Base-by-base conservation (phyloP, 768 basidiomycete genomes). In the Tulasnella sp. region DNA sequence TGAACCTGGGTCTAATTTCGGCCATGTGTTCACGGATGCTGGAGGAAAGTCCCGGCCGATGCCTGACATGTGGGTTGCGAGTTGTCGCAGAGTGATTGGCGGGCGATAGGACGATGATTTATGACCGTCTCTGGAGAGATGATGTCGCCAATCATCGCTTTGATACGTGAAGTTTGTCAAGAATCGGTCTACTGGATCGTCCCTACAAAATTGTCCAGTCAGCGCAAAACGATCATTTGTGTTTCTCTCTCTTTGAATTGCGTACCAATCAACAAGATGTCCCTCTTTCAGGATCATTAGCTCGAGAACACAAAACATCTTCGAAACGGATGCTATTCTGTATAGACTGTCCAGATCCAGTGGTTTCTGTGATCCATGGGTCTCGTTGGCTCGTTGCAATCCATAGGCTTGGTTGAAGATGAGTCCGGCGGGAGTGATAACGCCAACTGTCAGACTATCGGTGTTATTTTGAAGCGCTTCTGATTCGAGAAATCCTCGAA, bases 321-420 rank as follows among this genome's bases (percentile, higher is more conserved):
- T 82, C 5, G 76, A 74, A 56, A 78, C 73, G 42, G 76, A 78
- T 1, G 78, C 79, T 21, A 80, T 69, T 26, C 81, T 72, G 63
- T 80, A 81, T 51, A 78, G 72, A 75, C 64, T 79, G 65, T 26
- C 51, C 9, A n/a, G 38, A 38, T 38, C 51, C 52, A 27, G 55
- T 23, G 34, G 7, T 41, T 29, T 11, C 52, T 30, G 8, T n/a
- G 26, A n/a, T n/a, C n/a, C n/a, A 15, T 54, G 27, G 17, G 65
- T 50, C 63, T 77, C 78, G 58, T 80, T 80, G 34, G 76, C 78
- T 52, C 71, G 68, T 34, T 70, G 68, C 4, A 64, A 64, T 15
- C 80, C 79, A 64, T 74, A 77, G 34, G 75, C 75, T 10, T 67
- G 66, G 61, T 79, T 74, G 60, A 74, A 81, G 13, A 81, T 54